phyloP scores from a whole-genome alignment of 345 rosid genomes.

The Hirschfeldia incana region DNA sequence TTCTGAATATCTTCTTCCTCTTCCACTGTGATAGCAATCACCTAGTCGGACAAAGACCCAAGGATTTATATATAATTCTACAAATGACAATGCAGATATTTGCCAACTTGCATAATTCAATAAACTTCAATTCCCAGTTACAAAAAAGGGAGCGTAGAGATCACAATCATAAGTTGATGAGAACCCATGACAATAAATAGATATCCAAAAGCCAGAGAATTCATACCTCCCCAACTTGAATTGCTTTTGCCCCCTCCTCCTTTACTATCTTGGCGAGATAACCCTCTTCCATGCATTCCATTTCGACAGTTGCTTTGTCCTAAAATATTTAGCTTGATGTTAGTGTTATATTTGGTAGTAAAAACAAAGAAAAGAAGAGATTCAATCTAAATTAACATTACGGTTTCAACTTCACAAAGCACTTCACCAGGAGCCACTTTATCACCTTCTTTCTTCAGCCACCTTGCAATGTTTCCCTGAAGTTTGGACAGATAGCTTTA shows the following conservation, averaged over 20 bases:
- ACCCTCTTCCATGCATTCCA: slow-evolving; percentile 99
- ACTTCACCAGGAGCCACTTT: slow-evolving; percentile 90
- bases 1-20: slow-evolving; percentile 81
- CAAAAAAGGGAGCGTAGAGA: not conserved
- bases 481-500: slow-evolving; percentile 35
- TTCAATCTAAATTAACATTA: slow-evolving; percentile 40
- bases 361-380: not conserved
- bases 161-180: slow-evolving; percentile 4
- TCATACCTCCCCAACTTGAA: slow-evolving; percentile 93
- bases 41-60: slow-evolving; percentile 38
- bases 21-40: slow-evolving; percentile 88
- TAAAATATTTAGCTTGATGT: slow-evolving; percentile 34
- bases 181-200: not conserved
- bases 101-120: not conserved
- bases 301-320: slow-evolving; percentile 98
- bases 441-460: slow-evolving; percentile 99
- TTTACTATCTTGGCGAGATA: slow-evolving; percentile 88
- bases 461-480: slow-evolving; percentile 94
- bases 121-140: not conserved
- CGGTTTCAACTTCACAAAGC: slow-evolving; percentile 98
- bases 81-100: not conserved
- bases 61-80: not conserved
- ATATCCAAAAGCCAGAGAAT: not conserved
- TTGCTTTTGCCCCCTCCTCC: slow-evolving; percentile 84
- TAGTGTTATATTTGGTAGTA: slow-evolving; percentile 5